phyloP scores from a whole-genome alignment of 2,329 filamentous ascomycete genomes.

The Tolypocladium inflatum region DNA sequence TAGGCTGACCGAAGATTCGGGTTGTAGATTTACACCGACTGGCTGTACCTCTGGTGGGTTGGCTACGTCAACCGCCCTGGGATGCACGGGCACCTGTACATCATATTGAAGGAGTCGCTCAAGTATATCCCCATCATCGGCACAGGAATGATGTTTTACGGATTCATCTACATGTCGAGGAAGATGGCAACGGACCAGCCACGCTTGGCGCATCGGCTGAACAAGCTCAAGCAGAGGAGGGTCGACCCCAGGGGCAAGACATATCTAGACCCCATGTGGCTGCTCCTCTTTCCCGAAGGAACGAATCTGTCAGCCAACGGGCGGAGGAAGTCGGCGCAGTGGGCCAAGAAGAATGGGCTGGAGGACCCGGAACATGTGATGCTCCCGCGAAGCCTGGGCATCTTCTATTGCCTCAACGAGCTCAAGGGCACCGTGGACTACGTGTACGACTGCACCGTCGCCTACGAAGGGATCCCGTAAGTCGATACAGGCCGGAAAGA shows the following conservation, averaged over 20 bases:
- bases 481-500: slow-evolving; percentile 26
- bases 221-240: slow-evolving; percentile 54
- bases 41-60: slow-evolving; percentile 90
- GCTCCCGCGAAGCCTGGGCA: slow-evolving; percentile 70
- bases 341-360: slow-evolving; percentile 68
- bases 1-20: slow-evolving; percentile 4
- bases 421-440: slow-evolving; percentile 67
- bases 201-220: slow-evolving; percentile 63
- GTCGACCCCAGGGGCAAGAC: slow-evolving; percentile 41
- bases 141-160: slow-evolving; percentile 74
- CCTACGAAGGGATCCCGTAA: slow-evolving; percentile 88
- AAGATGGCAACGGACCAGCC: slow-evolving; percentile 76
- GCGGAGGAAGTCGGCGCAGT: slow-evolving; percentile 58
- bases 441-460: slow-evolving; percentile 88
- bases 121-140: slow-evolving; percentile 74
- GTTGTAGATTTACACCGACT: slow-evolving; percentile 70
- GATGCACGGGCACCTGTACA: slow-evolving; percentile 81
- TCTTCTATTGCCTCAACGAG: slow-evolving; percentile 70
- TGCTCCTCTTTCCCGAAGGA: slow-evolving; percentile 79
- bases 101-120: slow-evolving; percentile 81
- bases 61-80: slow-evolving; percentile 68
- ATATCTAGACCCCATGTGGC: slow-evolving; percentile 75
- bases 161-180: slow-evolving; percentile 86
- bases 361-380: slow-evolving; percentile 66
- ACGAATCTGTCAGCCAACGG: slow-evolving; percentile 71